Evolutionary conservation across 331 rosid species (phyloP), one percentile per base, ranked within the genome.

Genomic region (Ulmus americana): DNA sequence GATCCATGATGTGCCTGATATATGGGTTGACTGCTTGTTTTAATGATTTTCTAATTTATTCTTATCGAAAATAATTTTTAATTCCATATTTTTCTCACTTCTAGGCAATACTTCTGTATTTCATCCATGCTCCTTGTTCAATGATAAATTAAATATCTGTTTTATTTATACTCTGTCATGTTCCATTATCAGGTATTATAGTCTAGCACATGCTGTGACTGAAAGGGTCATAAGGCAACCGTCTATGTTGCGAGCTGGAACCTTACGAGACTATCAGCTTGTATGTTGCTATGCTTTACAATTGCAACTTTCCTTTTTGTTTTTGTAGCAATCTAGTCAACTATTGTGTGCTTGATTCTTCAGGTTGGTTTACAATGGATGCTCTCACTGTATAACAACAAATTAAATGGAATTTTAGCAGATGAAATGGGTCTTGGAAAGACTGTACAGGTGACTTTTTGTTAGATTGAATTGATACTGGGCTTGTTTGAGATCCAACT

Each of bases 361-460:
- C 72, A 94, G 99, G 99, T 94, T 80, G 99, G 99, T 65, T 80
- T 94, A 76, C 99, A 94, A 74, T 94, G 99, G 99, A 94, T 94
- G 99, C 97, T 94, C 77, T 94, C 99, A 44, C 77, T 94, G 81
- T 94, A 94, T 78, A 94, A 94, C 90, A 94, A 94, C 85, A 94
- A 94, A 75, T 82, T 94, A 79, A 94, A 94, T 55, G 99, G 99
- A 71, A 94, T 94, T 64, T 84, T 94, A 72, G 99, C 99, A 2
- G 99, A 94, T 86, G 99, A 94, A 85, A 94, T 94, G 99, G 99
- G 99, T 77, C 97, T 94, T 78, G 99, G 99, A 59, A 94, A 94
- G 84, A 94, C 99, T 22, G 99, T 94, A 15, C 99, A 94, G 99
- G 88, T 83, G 55, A 45, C 59, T 16, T 65, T 73, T 18, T 63